Evolutionary conservation across 1,284 basidiomycete species (phyloP).

Genomic region (Marasmius fiardii): DNA sequence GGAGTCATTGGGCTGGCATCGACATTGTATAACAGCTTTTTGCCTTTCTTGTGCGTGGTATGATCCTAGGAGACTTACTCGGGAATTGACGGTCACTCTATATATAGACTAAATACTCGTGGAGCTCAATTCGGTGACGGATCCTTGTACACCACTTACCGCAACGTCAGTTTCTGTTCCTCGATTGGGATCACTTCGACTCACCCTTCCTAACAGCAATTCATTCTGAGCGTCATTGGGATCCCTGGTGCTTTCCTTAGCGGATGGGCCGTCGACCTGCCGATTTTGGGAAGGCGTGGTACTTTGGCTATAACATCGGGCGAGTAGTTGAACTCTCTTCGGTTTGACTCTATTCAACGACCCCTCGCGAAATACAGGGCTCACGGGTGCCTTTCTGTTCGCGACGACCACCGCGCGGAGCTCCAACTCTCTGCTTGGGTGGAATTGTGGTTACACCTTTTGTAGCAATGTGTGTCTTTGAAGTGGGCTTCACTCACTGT

Average conservation of each 20-base stretch:
- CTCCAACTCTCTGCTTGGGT: conserved; percentile 62
- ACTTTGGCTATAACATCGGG: conserved; percentile 53
- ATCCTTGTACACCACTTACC: conserved; percentile 58
- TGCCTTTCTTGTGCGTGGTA: conserved; percentile 54
- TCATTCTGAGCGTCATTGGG: conserved; percentile 66
- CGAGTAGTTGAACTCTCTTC: conserved; percentile 20
- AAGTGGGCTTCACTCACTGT: not conserved
- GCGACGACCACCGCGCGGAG: conserved; percentile 63
- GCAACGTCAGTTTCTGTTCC: conserved; percentile 43
- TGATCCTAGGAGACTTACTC: not conserved
- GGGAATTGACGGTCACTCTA: not conserved
- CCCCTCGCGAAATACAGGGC: conserved; percentile 31
- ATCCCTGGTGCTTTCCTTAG: conserved; percentile 65
- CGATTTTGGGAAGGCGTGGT: conserved; percentile 57
- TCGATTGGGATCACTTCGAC: not conserved
- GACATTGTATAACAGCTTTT: conserved; percentile 65
- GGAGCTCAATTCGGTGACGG: conserved; percentile 59
- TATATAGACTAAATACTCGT: conserved; percentile 52
- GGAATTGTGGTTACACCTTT: conserved; percentile 71
- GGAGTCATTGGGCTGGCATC: conserved; percentile 72
- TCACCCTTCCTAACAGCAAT: conserved; percentile 38
- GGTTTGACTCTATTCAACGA: conserved; percentile 27
- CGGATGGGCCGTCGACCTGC: conserved; percentile 59
- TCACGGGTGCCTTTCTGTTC: conserved; percentile 70
- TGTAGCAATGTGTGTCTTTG: conserved; percentile 45